These are phyloP conservation scores for Aspergillus ostianus DNA, from an alignment of 495 filamentous ascomycete species.

Conservation along the genomic window DNA sequence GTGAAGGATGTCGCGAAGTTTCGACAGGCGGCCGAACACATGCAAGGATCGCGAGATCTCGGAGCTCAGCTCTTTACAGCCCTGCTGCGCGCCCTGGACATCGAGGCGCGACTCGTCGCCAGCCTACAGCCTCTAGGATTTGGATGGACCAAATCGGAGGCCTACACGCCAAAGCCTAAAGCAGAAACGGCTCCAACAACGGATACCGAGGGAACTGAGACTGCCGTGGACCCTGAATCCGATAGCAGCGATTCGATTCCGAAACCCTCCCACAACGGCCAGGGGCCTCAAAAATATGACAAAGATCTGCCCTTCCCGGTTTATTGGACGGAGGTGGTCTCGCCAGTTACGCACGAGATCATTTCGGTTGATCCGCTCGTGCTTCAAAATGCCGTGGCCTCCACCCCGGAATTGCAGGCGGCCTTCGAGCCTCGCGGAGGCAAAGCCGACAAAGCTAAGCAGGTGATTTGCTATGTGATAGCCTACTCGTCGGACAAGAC, in stretches of 20 bases:
- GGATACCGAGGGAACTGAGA: slow-evolving; percentile 8
- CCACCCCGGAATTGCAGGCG: slow-evolving; percentile 65
- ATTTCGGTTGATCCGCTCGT: slow-evolving; percentile 76
- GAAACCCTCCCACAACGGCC: slow-evolving; percentile 16
- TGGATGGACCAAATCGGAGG: slow-evolving; percentile 85
- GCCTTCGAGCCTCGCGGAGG: slow-evolving; percentile 79
- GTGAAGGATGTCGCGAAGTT: slow-evolving; percentile 66
- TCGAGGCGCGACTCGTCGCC: slow-evolving; percentile 78
- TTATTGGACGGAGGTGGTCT: slow-evolving; percentile 92
- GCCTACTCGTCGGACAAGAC: slow-evolving; percentile 81
- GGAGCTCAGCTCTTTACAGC: slow-evolving; percentile 90
- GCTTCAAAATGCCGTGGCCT: slow-evolving; percentile 62
- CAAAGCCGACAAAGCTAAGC: slow-evolving; percentile 79
- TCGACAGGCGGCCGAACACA: slow-evolving; percentile 62
- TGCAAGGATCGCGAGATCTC: slow-evolving; percentile 81
- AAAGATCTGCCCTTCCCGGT: slow-evolving; percentile 75
- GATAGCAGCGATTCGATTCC: slow-evolving; percentile 19
- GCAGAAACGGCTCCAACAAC: slow-evolving; percentile 19
- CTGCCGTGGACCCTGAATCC: slow-evolving; percentile 18
- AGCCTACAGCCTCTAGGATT: slow-evolving; percentile 88
- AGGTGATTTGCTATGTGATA: slow-evolving; percentile 89
- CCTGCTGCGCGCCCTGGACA: slow-evolving; percentile 74
- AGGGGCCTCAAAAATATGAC: slow-evolving; percentile 46
- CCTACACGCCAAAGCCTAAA: slow-evolving; percentile 46
- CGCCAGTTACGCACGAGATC: slow-evolving; percentile 71